Conservation (phyloP, 106 monocot genomes). For the Phalaenopsis aphrodite region DNA sequence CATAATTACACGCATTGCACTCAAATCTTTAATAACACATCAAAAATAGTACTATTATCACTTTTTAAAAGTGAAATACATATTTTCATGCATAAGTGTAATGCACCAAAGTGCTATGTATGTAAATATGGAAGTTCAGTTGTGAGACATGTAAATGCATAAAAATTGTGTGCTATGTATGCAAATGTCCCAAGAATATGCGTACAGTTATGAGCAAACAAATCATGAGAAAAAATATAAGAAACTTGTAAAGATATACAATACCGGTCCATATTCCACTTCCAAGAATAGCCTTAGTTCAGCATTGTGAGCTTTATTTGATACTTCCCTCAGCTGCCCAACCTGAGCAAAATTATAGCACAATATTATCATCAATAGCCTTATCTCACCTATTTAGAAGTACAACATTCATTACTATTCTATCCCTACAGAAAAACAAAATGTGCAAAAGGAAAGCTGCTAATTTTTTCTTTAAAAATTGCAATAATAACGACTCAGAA, state of each 20-base stretch:
- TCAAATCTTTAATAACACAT: too few species aligned
- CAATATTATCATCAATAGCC: slow-evolving; percentile 6
- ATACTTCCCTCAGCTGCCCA: slow-evolving; percentile 86
- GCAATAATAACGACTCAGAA: background rate
- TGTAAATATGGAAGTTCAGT: too few species aligned
- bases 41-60: too few species aligned
- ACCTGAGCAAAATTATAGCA: slow-evolving; percentile 35
- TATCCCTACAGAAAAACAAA: background rate
- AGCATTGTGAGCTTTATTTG: slow-evolving; percentile 87
- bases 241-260: background rate
- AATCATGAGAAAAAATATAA: background rate
- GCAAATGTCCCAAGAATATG: background rate
- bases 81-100: too few species aligned
- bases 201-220: background rate
- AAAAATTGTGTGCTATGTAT: too few species aligned
- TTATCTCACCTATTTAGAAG: slow-evolving; percentile 2
- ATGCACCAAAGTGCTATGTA: too few species aligned
- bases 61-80: too few species aligned
- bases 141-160: too few species aligned
- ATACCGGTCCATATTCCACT: slow-evolving; percentile 80
- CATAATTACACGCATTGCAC: too few species aligned
- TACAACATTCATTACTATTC: background rate
- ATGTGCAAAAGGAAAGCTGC: background rate
- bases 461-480: background rate
- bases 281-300: slow-evolving; percentile 92